A percentile compares a stretch with the other conserved stretches of the same genome.
phyloP scores from a whole-genome alignment of 345 rosid genomes.

The Dipteronia sinensis region DNA sequence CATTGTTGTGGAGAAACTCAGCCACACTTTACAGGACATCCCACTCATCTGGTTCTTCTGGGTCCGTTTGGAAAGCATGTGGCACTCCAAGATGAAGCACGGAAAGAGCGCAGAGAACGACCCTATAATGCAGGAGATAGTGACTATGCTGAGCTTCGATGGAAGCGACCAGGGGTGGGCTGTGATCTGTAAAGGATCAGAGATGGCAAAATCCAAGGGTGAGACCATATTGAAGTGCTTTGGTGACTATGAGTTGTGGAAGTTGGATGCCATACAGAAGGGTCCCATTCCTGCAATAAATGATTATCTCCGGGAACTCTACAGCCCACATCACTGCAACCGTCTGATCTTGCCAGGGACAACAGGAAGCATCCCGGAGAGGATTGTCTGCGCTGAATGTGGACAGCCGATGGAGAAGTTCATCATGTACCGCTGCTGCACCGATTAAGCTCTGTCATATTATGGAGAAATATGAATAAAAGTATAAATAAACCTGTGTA shows the following conservation, averaged over 20 bases:
- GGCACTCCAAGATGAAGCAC: slow-evolving; percentile 54
- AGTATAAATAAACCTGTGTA: too few species aligned
- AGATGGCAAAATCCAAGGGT: slow-evolving; percentile 46
- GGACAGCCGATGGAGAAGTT: slow-evolving; percentile 57
- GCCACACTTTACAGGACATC: slow-evolving; percentile 34
- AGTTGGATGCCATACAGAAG: not conserved
- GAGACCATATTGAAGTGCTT: slow-evolving; percentile 28
- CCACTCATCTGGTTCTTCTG: slow-evolving; percentile 51
- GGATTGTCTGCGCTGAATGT: slow-evolving; percentile 62
- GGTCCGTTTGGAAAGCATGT: slow-evolving; percentile 70
- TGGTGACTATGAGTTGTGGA: slow-evolving; percentile 31
- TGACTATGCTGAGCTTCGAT: slow-evolving; percentile 56
- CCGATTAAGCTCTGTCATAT: slow-evolving; percentile 30
- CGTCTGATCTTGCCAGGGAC: slow-evolving; percentile 52
- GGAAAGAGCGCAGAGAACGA: slow-evolving; percentile 44
- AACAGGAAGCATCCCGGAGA: slow-evolving; percentile 43
- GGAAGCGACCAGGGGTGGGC: slow-evolving; percentile 70
- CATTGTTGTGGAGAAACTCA: slow-evolving; percentile 26
- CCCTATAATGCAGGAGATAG: slow-evolving; percentile 51
- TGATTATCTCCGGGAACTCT: slow-evolving; percentile 32
- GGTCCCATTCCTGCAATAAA: slow-evolving; percentile 51
- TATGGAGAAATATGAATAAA: too few species aligned
- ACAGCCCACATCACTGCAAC: slow-evolving; percentile 50
- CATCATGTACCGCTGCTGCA: slow-evolving; percentile 66
- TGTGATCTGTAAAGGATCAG: slow-evolving; percentile 36